A percentile compares a stretch with the other conserved stretches of the same genome.
These are phyloP conservation scores for Raffaelea deltoideospora DNA, from an alignment of 2,329 filamentous ascomycete genomes.

Conservation along the genomic window DNA sequence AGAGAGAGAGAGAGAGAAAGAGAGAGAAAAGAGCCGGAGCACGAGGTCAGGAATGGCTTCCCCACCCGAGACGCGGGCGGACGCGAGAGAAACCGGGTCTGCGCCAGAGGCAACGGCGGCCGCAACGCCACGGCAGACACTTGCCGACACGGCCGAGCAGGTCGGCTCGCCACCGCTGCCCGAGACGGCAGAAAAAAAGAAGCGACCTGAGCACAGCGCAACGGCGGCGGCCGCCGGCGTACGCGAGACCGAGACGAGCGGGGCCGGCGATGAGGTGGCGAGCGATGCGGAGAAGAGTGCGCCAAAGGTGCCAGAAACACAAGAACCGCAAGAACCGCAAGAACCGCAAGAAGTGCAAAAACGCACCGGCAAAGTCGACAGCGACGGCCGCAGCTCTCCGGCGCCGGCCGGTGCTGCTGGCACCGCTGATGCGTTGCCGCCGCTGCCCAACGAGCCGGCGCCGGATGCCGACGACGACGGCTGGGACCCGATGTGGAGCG, in stretches of 20 bases:
- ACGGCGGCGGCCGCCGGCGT: too few species aligned
- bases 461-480: constrained; percentile 45
- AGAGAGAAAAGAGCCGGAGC: background rate
- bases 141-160: background rate
- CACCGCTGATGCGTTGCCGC: constrained; percentile 13
- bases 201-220: too few species aligned
- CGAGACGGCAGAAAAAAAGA: background rate
- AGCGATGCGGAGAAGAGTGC: background rate
- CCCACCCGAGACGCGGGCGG: background rate
- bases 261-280: background rate
- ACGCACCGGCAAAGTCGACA: background rate
- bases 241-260: background rate
- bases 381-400: too few species aligned
- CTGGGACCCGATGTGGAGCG: constrained; percentile 70
- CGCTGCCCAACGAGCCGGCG: constrained; percentile 23
- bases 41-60: background rate
- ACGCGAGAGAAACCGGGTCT: background rate
- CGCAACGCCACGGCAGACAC: too few species aligned
- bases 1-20: background rate
- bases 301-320: background rate
- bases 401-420: background rate
- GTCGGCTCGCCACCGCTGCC: background rate
- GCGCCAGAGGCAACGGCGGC: background rate
- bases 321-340: background rate
- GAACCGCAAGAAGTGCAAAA: background rate